Base-by-base conservation (phyloP, 2,329 filamentous ascomycete species). In the Diaporthe aspalathi region DNA sequence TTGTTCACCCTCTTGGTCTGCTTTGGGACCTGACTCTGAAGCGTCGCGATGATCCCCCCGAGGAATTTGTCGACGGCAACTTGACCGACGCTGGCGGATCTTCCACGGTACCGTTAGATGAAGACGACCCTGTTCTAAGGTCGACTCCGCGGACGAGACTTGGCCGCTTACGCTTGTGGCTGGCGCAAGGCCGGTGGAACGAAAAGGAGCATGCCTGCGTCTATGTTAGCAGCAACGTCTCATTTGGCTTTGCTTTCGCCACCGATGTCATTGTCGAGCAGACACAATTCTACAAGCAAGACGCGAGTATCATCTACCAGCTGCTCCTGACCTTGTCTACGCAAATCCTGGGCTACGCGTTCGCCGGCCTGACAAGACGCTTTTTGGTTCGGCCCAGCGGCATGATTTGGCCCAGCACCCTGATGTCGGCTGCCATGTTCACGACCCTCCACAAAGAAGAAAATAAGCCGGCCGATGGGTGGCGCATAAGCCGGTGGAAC, bases 181-280 rank as follows among this genome's bases (percentile, higher is more conserved):
- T 95, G 35, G 91, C 90, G 1, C 93, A 95, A 80, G 93, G 93
- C 3, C 86, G 84, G 45, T 96, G 94, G 94, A 96, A 96, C 78
- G 91, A 94, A 78, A 96, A 96, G 79, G 93, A 96, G 79, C 94
- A 96, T 80, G 93, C 92, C 52, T 96, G 93, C 78, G 93, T 96
- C 66, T 96, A 96, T 76, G 94, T 96, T 76, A 94, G 92, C 84
- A 95, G 93, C 82, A 96, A 96, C 78, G 93, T 96, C 52, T 94
- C 93, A 24, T 96, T 96, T 79, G 94, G 93, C 2, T 96, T 96
- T 81, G 93, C 94, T 32, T 96, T 96, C 81, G 93, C 93, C 9
- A 96, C 94, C 35, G 93, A 96, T 83, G 92, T 96, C 72, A 96
- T 97, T 75, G 93, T 97, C 67, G 94, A 97, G 80, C 94, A 97